phyloP scores from a whole-genome alignment of 2,329 filamentous ascomycete species.

The Cladosporium phlei region DNA sequence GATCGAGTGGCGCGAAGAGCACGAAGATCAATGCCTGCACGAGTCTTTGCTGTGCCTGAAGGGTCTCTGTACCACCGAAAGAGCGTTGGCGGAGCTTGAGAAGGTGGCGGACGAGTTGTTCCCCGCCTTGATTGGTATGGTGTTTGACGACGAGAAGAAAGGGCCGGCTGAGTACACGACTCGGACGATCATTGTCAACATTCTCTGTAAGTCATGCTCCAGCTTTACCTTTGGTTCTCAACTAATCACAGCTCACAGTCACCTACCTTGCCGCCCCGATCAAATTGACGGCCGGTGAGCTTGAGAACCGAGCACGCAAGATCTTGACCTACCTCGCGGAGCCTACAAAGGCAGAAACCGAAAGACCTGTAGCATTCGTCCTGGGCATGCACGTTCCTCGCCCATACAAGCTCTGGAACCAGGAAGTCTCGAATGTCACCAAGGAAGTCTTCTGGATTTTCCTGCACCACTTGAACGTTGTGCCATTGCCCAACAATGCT shows the following conservation, averaged over 20 bases:
- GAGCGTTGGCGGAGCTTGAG: constrained; percentile 75
- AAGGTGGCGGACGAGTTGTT: constrained; percentile 77
- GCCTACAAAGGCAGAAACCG: constrained; percentile 68
- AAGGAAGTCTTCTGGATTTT: constrained; percentile 99
- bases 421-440: constrained; percentile 85
- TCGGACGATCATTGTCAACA: constrained; percentile 79
- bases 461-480: constrained; percentile 85
- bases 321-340: constrained; percentile 77
- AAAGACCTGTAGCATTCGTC: constrained; percentile 77
- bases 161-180: constrained; percentile 96
- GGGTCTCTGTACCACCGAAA: constrained; percentile 84
- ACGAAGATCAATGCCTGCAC: constrained; percentile 88
- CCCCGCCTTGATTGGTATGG: constrained; percentile 76
- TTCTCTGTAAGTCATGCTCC: constrained; percentile 57
- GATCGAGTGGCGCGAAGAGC: constrained; percentile 96
- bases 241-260: constrained; percentile 38
- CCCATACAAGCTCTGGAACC: constrained; percentile 90
- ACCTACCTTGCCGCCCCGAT: constrained; percentile 72
- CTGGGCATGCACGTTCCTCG: constrained; percentile 80
- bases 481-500: constrained; percentile 54
- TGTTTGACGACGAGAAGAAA: constrained; percentile 97
- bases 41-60: constrained; percentile 91
- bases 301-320: constrained; percentile 60
- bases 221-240: neutral
- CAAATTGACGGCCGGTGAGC: constrained; percentile 38